Evolutionary conservation across 2,329 filamentous ascomycete genomes (phyloP).

Genomic region (Ascochyta lentis): DNA sequence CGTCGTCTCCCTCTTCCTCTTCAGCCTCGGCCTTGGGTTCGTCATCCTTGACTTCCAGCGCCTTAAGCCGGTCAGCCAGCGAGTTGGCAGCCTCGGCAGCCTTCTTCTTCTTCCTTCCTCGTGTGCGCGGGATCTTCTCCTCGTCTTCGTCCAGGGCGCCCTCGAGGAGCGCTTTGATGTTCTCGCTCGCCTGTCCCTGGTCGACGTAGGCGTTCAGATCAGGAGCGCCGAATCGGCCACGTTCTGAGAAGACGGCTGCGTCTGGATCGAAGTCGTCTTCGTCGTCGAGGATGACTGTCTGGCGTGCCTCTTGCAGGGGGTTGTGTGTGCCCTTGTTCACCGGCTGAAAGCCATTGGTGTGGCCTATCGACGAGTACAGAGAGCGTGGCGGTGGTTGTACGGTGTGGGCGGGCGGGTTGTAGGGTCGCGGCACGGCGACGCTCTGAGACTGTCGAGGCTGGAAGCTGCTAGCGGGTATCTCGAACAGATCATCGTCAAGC

Average conservation of each 20-base stretch:
- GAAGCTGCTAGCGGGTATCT: conserved; percentile 46
- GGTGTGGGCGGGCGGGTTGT: conserved; percentile 52
- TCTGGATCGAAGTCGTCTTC: conserved; percentile 58
- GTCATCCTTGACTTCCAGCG: conserved; percentile 55
- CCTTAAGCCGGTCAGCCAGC: conserved; percentile 54
- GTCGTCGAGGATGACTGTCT: conserved; percentile 51
- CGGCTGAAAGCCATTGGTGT: conserved; percentile 51
- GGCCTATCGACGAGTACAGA: conserved; percentile 60
- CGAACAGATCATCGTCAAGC: conserved; percentile 42
- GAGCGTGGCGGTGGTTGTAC: conserved; percentile 60
- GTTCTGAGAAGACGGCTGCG: conserved; percentile 53
- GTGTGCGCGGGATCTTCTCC: conserved; percentile 58
- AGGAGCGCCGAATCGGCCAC: conserved; percentile 58
- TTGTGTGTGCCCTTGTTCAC: conserved; percentile 40
- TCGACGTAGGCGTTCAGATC: conserved; percentile 71
- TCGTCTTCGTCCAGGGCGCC: conserved; percentile 79
- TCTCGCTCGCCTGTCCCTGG: conserved; percentile 72
- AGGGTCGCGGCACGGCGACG: conserved; percentile 58
- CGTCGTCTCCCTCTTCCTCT: conserved; percentile 49
- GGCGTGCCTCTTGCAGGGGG: conserved; percentile 40
- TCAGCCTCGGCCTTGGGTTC: conserved; percentile 56
- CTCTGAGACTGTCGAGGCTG: conserved; percentile 36
- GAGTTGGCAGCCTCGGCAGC: conserved; percentile 47
- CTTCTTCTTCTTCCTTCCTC: conserved; percentile 54
- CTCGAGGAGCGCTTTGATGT: conserved; percentile 82